These are phyloP conservation scores for Oryza meyeriana DNA, from an alignment of 176 grass and related monocot genomes.

Conservation along the genomic window DNA sequence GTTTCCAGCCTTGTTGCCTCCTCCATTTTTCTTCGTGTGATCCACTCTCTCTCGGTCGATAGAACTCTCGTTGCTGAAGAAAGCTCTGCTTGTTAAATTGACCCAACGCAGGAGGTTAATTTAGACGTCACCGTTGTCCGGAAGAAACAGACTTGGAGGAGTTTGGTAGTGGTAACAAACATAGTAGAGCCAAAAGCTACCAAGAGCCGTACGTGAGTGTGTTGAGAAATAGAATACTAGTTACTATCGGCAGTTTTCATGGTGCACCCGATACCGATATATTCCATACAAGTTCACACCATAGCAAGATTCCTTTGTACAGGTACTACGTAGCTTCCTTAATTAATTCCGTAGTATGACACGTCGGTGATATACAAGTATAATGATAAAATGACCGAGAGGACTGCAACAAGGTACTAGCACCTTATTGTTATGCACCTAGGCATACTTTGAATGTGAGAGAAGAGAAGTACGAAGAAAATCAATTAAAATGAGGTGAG, in stretches of 20 bases:
- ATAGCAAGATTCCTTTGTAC: background rate
- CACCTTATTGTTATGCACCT: too few species aligned
- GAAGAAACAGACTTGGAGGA: background rate
- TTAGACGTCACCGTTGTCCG: background rate
- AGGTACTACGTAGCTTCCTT: background rate
- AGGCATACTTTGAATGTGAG: too few species aligned
- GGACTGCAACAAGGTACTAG: too few species aligned
- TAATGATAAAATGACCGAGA: too few species aligned
- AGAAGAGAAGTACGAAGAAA: too few species aligned
- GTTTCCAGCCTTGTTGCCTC: background rate
- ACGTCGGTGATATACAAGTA: too few species aligned
- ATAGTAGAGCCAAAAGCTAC: background rate
- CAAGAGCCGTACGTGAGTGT: background rate
- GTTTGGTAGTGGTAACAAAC: slow-evolving; percentile 22
- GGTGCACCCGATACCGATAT: background rate
- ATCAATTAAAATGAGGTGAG: too few species aligned
- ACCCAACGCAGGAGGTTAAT: background rate
- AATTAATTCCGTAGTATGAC: too few species aligned
- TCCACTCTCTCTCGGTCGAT: background rate
- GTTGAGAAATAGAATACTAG: background rate
- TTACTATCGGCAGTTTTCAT: background rate
- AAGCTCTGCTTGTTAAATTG: background rate
- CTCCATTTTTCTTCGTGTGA: background rate
- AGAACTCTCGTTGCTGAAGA: background rate
- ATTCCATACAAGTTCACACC: background rate